Evolutionary conservation across 345 rosid species (phyloP), one percentile per base, ranked within the genome.

Genomic region (Sisymbrium altissimum): DNA sequence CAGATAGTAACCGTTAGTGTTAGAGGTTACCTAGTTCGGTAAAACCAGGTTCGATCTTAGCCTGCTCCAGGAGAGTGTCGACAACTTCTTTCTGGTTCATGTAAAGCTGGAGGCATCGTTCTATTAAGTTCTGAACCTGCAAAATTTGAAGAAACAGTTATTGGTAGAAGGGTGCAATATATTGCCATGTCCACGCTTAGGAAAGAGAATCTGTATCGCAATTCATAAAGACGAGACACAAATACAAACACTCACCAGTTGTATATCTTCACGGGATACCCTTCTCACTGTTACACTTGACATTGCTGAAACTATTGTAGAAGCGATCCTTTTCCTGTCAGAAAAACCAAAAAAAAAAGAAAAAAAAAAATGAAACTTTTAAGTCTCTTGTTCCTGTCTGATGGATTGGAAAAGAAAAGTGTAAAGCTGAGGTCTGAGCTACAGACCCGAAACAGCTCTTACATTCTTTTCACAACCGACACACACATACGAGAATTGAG

Each of bases 61-160:
- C 93, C 66, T 90, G 90, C 29, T 71, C 83, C 54, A 86, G 77
- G 39, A 94, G 85, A 60, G 97, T 87, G 19, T 91, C 88, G 60
- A 88, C 86, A 35, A 86, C 98, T 85, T 94, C 98, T 72, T 87
- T 86, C 80, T 84, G 89, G 38, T 81, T 89, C 97, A 91, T 94
- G 85, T 94, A 89, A 68, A 89, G 82, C 70, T 91, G 97, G 60
- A 94, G 88, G 65, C 98, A 94, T 52, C 95, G 77, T 74, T 94
- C 97, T 43, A 94, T 94, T 8, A 88, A 84, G 79, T 89, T 87
- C 75, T 91, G 96, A 71, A 91, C 98, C 98, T 94, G 81, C 44
- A 35, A 35, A 6, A 33, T 8, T 3, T 43, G 4, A 5, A 30
- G 32, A 30, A 6, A 30, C 32, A 32, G 35, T 32, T 32, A 6